Conservation (phyloP, 805 yeast species). For the Barnettozyma pratensis region DNA sequence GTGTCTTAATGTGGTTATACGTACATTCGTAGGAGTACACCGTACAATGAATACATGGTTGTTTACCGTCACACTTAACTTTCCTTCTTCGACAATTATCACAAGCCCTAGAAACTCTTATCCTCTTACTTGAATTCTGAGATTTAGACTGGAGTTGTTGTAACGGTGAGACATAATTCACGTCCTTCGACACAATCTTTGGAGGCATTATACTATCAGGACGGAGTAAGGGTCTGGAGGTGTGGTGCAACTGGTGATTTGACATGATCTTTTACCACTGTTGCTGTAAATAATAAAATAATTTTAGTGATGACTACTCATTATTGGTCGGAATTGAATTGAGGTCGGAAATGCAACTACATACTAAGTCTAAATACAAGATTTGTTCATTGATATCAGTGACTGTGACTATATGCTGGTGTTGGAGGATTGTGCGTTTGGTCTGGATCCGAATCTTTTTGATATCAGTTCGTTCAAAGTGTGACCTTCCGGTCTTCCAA, state of each 20-base stretch:
- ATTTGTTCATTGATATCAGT: too few species aligned
- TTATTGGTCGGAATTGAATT: too few species aligned
- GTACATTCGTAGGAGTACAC: slow-evolving; percentile 84
- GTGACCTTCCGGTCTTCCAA: slow-evolving; percentile 56
- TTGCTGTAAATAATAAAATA: too few species aligned
- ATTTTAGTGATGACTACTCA: too few species aligned
- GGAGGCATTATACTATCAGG: slow-evolving; percentile 16
- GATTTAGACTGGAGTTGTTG: slow-evolving; percentile 17
- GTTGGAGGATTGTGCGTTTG: too few species aligned
- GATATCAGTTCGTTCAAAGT: slow-evolving; percentile 46
- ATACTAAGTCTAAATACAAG: too few species aligned
- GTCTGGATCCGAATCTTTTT: slow-evolving; percentile 25
- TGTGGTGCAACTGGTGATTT: too few species aligned
- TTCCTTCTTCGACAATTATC: slow-evolving; percentile 69
- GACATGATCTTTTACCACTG: too few species aligned
- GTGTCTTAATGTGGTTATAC: slow-evolving; percentile 65
- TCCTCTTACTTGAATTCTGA: slow-evolving; percentile 36
- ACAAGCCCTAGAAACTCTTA: slow-evolving; percentile 70
- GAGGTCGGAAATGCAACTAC: too few species aligned
- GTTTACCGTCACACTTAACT: slow-evolving; percentile 80
- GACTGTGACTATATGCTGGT: too few species aligned
- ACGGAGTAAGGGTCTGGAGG: too few species aligned
- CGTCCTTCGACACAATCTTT: slow-evolving; percentile 22
- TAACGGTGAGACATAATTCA: slow-evolving; percentile 20
- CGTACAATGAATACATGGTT: slow-evolving; percentile 83